Conservation (phyloP, 352 stramenopile genomes). For the Peronospora destructor region DNA sequence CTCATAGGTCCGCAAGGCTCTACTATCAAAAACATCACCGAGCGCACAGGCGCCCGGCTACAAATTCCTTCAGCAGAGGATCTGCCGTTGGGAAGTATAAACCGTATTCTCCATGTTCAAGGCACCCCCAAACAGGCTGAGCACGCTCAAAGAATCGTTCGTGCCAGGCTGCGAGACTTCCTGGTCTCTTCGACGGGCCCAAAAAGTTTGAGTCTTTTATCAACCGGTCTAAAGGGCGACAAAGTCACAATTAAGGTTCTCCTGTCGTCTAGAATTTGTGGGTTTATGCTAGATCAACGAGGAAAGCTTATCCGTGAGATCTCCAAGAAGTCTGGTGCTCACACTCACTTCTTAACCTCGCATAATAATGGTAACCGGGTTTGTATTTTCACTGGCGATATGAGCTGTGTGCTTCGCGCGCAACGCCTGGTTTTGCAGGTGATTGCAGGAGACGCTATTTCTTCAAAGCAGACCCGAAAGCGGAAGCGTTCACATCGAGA, state of each 20-base stretch:
- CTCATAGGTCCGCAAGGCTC: conserved; percentile 47
- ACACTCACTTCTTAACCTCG: conserved; percentile 39
- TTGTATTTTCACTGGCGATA: conserved; percentile 50
- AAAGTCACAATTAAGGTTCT: conserved; percentile 49
- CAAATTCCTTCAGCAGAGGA: conserved; percentile 46
- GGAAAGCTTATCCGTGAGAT: conserved; percentile 56
- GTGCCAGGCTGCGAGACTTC: conserved; percentile 31
- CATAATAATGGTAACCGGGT: conserved; percentile 37
- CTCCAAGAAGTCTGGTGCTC: conserved; percentile 38
- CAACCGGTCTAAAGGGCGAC: conserved; percentile 32
- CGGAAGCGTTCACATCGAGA: conserved; percentile 24
- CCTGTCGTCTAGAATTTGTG: conserved; percentile 37
- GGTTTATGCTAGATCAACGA: conserved; percentile 39
- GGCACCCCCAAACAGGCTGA: conserved; percentile 41
- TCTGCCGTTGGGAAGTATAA: conserved; percentile 52
- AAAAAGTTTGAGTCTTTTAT: conserved; percentile 8
- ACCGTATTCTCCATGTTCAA: conserved; percentile 61
- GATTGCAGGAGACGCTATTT: conserved; percentile 48
- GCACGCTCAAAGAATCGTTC: conserved; percentile 31
- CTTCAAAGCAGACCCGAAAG: conserved; percentile 43
- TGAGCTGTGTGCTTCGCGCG: conserved; percentile 40
- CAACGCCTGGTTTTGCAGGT: conserved; percentile 54
- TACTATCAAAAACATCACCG: conserved; percentile 34
- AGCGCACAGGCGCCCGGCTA: conserved; percentile 45
- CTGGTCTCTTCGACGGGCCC: conserved; percentile 20